Evolutionary conservation across 1,284 basidiomycete species (phyloP).

Genomic region (Thelephora terrestris): DNA sequence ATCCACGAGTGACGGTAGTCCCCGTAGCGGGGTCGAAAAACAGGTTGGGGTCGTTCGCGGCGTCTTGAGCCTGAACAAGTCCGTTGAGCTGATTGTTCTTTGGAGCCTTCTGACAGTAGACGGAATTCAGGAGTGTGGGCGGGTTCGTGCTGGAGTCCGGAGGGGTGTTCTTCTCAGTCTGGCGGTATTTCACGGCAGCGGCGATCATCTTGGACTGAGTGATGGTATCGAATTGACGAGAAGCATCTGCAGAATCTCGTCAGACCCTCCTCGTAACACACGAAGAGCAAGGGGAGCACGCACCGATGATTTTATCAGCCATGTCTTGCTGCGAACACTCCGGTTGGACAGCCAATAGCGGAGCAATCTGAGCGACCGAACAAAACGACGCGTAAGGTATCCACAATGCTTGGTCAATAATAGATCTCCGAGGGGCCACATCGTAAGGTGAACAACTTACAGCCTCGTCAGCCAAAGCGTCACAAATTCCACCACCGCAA

Average conservation of each 20-base stretch:
- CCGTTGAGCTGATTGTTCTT: constrained; percentile 29
- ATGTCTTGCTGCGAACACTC: constrained; percentile 54
- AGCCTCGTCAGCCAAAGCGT: constrained; percentile 32
- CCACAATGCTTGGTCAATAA: constrained; percentile 31
- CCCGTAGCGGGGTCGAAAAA: constrained; percentile 47
- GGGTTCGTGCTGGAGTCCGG: constrained; percentile 50
- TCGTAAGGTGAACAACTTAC: no score
- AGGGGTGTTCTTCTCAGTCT: constrained; percentile 54
- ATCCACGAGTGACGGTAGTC: constrained; percentile 36
- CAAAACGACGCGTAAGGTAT: constrained; percentile 31
- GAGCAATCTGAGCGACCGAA: constrained; percentile 23
- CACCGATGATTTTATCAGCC: constrained; percentile 50
- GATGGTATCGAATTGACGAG: constrained; percentile 39
- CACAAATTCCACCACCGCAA: constrained; percentile 42
- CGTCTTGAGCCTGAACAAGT: constrained; percentile 32
- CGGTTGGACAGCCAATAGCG: constrained; percentile 43
- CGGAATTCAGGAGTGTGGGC: constrained; percentile 30
- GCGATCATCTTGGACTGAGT: constrained; percentile 44
- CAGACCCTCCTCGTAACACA: not conserved
- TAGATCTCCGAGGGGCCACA: no score
- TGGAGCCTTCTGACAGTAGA: constrained; percentile 32
- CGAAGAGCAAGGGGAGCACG: constrained; percentile 9
- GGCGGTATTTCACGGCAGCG: constrained; percentile 44
- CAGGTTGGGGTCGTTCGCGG: constrained; percentile 28
- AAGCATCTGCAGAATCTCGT: constrained; percentile 29